Evolutionary conservation across 345 rosid genomes (phyloP), one percentile per base, ranked within the genome.

Genomic region (Turritis glabra): DNA sequence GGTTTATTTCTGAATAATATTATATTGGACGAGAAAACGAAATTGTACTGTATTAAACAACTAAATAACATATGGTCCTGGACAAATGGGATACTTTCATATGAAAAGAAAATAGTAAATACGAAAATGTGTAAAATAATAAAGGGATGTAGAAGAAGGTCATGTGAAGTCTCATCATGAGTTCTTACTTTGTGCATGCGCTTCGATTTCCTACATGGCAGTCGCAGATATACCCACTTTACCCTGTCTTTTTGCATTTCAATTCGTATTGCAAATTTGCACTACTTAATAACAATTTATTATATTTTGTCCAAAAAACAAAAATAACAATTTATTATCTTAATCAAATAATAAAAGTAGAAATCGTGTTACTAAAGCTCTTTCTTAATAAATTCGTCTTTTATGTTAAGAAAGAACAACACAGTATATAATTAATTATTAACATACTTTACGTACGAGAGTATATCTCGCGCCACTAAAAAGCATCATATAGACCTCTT

Each of bases 91-190:
- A 30, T 30, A 30, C 7, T 30, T 33, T 33, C 38, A 33, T 33
- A 33, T 33, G 13, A 33, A 33, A 30, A 30, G 33, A 30, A 37
- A 60, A 59, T 8, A 68, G 43, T 64, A 33, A 74, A 73, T n/a
- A 55, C 3, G 11, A 1, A 54, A 65, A 23, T 44, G 72, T 43
- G 35, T 32, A 32, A 73, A 56, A 64, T 53, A 66, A 38, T 32
- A 66, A 73, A 73, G 72, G 40, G 65, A 13, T 51, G 61, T 22
- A 69, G 69, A 40, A 67, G 79, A 50, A 68, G 80, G 71, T 63
- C 80, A 76, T 76, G 80, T 76, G 80, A 76, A 47, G 75, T 76
- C 75, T 76, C 70, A 76, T 76, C 75, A 76, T 76, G 65, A 76
- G 58, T 69, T 47, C 52, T 54, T 61, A 74, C 78, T 74, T 74